Evolutionary conservation across 2,329 filamentous ascomycete species (phyloP).

Genomic region (Aaosphaeria pasadenensis): DNA sequence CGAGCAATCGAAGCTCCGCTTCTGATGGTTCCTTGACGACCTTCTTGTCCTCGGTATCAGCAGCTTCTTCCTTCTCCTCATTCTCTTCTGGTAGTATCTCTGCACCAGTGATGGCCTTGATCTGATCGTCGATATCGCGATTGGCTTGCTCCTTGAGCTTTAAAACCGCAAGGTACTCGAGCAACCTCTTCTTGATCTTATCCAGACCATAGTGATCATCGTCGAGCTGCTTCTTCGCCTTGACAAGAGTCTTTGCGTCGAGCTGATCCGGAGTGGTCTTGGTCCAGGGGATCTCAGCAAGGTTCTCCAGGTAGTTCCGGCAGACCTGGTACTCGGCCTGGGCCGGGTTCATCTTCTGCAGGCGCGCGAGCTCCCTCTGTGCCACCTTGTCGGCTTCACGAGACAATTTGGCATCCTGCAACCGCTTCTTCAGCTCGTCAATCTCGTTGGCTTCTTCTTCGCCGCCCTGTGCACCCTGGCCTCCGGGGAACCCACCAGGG

Average conservation of each 20-base stretch:
- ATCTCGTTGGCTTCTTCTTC: slow-evolving; percentile 86
- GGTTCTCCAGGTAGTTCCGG: slow-evolving; percentile 87
- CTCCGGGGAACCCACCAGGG: slow-evolving; percentile 43
- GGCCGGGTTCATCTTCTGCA: slow-evolving; percentile 93
- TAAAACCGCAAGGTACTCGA: slow-evolving; percentile 95
- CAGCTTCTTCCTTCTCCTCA: slow-evolving; percentile 34
- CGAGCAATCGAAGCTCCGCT: slow-evolving; percentile 68
- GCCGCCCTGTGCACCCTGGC: slow-evolving; percentile 43
- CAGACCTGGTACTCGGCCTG: slow-evolving; percentile 96
- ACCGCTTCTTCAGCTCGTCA: slow-evolving; percentile 84
- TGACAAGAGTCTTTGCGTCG: slow-evolving; percentile 72
- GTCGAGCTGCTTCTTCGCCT: slow-evolving; percentile 85
- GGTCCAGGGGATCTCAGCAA: slow-evolving; percentile 92
- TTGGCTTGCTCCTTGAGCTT: slow-evolving; percentile 92
- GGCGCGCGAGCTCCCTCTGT: slow-evolving; percentile 78
- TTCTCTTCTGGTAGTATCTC: slow-evolving; percentile 28
- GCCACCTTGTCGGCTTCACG: slow-evolving; percentile 88
- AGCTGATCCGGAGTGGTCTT: slow-evolving; percentile 81
- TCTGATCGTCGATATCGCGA: slow-evolving; percentile 74
- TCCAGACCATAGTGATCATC: slow-evolving; percentile 95
- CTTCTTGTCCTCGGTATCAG: slow-evolving; percentile 42
- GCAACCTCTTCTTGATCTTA: slow-evolving; percentile 91
- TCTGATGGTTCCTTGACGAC: slow-evolving; percentile 33
- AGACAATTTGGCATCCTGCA: slow-evolving; percentile 77
- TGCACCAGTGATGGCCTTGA: slow-evolving; percentile 54